A percentile compares a stretch with the other conserved stretches of the same genome.
These are phyloP conservation scores for Colletotrichum karsti DNA, from an alignment of 2,329 filamentous ascomycete species.

Conservation along the genomic window DNA sequence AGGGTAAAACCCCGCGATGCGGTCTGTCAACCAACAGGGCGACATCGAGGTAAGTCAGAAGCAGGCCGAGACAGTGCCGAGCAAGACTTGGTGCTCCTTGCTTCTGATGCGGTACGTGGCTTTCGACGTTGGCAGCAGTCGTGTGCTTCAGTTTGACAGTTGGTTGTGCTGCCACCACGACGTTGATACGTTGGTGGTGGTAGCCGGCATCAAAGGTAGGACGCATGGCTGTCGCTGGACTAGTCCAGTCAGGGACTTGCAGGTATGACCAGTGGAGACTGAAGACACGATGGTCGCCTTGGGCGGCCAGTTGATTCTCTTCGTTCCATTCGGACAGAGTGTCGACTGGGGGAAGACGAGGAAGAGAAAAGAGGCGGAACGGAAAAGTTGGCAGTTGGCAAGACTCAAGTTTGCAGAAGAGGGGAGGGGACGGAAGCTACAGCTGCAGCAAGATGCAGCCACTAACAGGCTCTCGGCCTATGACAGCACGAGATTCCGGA, in stretches of 20 bases:
- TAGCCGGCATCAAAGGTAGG: background rate
- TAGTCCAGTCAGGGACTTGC: background rate
- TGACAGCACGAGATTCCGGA: background rate
- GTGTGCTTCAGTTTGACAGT: background rate
- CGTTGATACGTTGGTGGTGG: background rate
- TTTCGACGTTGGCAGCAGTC: background rate
- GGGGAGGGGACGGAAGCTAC: slow-evolving; percentile 17
- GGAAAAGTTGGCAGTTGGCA: slow-evolving; percentile 24
- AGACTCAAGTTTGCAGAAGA: slow-evolving; percentile 22
- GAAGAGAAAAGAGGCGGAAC: background rate
- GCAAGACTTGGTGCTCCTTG: background rate
- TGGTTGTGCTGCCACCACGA: background rate
- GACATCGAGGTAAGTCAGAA: background rate
- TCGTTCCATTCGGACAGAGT: too few relatives aligned
- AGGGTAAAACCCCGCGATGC: too few relatives aligned
- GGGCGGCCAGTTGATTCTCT: too few relatives aligned
- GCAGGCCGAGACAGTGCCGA: background rate
- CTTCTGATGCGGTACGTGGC: background rate
- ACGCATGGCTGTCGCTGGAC: background rate
- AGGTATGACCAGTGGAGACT: background rate
- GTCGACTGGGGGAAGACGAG: background rate
- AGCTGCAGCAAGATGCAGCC: slow-evolving; percentile 26
- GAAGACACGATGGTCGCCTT: background rate
- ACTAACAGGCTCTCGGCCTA: slow-evolving; percentile 9
- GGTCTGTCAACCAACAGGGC: background rate